Evolutionary conservation across 1,139 yeast genomes (phyloP).

Genomic region (Suhomyces ambrosiae): DNA sequence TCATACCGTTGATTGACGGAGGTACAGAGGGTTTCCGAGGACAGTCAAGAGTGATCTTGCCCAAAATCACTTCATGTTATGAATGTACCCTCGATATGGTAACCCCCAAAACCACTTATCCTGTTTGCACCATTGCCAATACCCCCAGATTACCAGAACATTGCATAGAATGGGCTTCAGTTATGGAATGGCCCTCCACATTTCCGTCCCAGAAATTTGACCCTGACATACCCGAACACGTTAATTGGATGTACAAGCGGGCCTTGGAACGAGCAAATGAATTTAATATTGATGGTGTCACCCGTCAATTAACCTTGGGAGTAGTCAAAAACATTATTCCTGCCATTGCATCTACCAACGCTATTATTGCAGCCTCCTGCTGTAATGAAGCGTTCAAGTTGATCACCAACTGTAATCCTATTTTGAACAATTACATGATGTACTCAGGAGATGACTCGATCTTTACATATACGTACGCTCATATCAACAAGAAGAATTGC

Average conservation of each 20-base stretch:
- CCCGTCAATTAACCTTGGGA: slow-evolving; percentile 73
- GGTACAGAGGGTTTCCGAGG: slow-evolving; percentile 97
- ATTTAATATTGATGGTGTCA: slow-evolving; percentile 74
- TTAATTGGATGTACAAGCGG: slow-evolving; percentile 61
- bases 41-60: slow-evolving; percentile 84
- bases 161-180: slow-evolving; percentile 90
- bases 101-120: slow-evolving; percentile 71
- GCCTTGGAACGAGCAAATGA: slow-evolving; percentile 62
- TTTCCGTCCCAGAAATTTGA: slow-evolving; percentile 56
- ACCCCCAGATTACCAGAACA: slow-evolving; percentile 94
- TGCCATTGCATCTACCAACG: slow-evolving; percentile 92
- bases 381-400: slow-evolving; percentile 86
- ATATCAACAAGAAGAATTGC: slow-evolving; percentile 62
- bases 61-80: slow-evolving; percentile 84
- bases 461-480: slow-evolving; percentile 70
- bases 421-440: slow-evolving; percentile 80
- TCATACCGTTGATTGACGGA: slow-evolving; percentile 89
- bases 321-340: slow-evolving; percentile 93
- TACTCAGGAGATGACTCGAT: slow-evolving; percentile 80
- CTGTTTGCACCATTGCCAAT: slow-evolving; percentile 92
- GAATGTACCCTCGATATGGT: slow-evolving; percentile 86
- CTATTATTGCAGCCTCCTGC: slow-evolving; percentile 88
- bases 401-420: slow-evolving; percentile 67
- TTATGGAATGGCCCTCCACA: slow-evolving; percentile 68
- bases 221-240: slow-evolving; percentile 68